Conservation (phyloP, 108 stramenopile species). For the Mayamaea pseudoterrestris region DNA sequence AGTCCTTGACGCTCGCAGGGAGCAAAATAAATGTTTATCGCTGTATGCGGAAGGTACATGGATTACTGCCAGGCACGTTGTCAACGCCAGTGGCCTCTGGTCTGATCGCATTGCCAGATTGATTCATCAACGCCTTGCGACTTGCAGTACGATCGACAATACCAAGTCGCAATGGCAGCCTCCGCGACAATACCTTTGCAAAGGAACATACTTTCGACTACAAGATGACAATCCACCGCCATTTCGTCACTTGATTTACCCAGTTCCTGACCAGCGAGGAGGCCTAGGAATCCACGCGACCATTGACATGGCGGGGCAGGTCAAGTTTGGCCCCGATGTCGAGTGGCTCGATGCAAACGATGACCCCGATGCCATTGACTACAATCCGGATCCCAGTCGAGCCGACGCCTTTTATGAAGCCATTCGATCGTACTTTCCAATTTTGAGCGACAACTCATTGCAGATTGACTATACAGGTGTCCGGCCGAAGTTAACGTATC, state of each 20-base stretch:
- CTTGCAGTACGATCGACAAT: no score
- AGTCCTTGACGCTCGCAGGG: slow-evolving; percentile 36
- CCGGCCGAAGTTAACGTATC: slow-evolving; percentile 71
- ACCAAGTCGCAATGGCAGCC: slow-evolving; percentile 16
- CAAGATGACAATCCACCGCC: slow-evolving; percentile 37
- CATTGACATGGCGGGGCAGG: slow-evolving; percentile 45
- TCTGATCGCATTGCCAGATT: slow-evolving; percentile 39
- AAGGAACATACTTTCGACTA: slow-evolving; percentile 72
- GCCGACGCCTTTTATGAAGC: slow-evolving; percentile 45
- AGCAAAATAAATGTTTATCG: neutral
- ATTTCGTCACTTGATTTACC: slow-evolving; percentile 73
- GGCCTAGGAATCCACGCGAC: slow-evolving; percentile 83
- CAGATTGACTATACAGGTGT: slow-evolving; percentile 70
- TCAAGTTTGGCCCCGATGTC: slow-evolving; percentile 78
- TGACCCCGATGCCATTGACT: slow-evolving; percentile 39
- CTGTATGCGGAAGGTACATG: slow-evolving; percentile 27
- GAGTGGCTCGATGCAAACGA: slow-evolving; percentile 50
- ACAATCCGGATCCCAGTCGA: slow-evolving; percentile 32
- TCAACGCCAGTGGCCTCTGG: slow-evolving; percentile 58
- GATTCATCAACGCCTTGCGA: slow-evolving; percentile 14
- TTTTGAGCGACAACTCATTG: slow-evolving; percentile 30
- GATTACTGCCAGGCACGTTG: slow-evolving; percentile 43
- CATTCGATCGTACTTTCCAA: slow-evolving; percentile 71
- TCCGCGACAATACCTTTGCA: slow-evolving; percentile 55
- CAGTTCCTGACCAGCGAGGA: slow-evolving; percentile 60